phyloP scores from a whole-genome alignment of 2,329 filamentous ascomycete species.

The Stagonosporopsis rhizophila region DNA sequence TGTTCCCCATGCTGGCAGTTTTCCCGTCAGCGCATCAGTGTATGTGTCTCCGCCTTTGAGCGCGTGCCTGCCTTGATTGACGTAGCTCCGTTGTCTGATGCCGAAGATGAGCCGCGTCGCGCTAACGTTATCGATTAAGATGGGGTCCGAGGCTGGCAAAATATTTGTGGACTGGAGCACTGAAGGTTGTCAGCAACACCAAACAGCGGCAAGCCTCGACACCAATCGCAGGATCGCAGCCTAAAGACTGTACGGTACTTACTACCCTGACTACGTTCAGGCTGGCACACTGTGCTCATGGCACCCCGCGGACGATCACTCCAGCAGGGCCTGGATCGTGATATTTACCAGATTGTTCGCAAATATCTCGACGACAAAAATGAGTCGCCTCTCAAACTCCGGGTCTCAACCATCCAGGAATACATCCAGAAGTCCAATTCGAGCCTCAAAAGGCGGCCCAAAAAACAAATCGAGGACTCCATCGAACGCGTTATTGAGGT shows the following conservation, averaged over 20 bases:
- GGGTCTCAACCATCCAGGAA: slow-evolving; percentile 72
- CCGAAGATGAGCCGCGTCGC: slow-evolving; percentile 16
- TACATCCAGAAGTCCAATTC: slow-evolving; percentile 87
- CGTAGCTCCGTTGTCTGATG: slow-evolving; percentile 21
- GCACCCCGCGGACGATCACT: slow-evolving; percentile 41
- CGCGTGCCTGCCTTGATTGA: slow-evolving; percentile 36
- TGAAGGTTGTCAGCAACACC: slow-evolving; percentile 9
- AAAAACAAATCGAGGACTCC: slow-evolving; percentile 80
- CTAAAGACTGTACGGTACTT: not conserved
- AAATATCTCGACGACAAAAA: slow-evolving; percentile 75
- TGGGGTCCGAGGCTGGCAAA: slow-evolving; percentile 22
- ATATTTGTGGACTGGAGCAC: slow-evolving; percentile 29
- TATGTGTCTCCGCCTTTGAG: slow-evolving; percentile 22
- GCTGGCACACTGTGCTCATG: slow-evolving; percentile 25
- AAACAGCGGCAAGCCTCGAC: slow-evolving; percentile 2
- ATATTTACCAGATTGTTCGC: slow-evolving; percentile 77
- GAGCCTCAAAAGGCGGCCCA: slow-evolving; percentile 80
- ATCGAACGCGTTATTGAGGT: slow-evolving; percentile 83
- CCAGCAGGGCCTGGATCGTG: slow-evolving; percentile 53
- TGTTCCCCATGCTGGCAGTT: slow-evolving; percentile 66
- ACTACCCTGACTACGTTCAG: not conserved
- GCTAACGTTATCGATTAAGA: slow-evolving; percentile 43
- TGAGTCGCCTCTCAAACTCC: slow-evolving; percentile 57
- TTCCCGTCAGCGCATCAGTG: slow-evolving; percentile 31
- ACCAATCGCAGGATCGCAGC: not conserved